Evolutionary conservation across 1,139 yeast genomes (phyloP).

Genomic region (Yamadazyma dushanensis): DNA sequence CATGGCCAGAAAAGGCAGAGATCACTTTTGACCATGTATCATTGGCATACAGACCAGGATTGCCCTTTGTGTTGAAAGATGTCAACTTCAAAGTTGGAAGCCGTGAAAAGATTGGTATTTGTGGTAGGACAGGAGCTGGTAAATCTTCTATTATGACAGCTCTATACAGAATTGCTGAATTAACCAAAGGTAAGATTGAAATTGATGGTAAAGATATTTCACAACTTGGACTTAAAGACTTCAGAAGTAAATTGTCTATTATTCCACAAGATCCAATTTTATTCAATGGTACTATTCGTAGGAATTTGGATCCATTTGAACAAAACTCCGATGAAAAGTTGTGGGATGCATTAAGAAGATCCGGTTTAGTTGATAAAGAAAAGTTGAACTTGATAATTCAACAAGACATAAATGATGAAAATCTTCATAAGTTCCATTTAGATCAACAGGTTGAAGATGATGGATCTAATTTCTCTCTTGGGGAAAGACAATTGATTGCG

Average conservation of each 20-base stretch:
- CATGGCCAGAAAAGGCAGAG: slow-evolving; percentile 48
- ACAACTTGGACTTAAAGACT: slow-evolving; percentile 67
- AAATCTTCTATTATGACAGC: slow-evolving; percentile 70
- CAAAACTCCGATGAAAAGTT: slow-evolving; percentile 29
- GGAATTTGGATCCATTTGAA: slow-evolving; percentile 69
- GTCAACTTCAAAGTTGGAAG: slow-evolving; percentile 48
- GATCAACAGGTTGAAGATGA: slow-evolving; percentile 50
- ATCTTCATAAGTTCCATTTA: slow-evolving; percentile 37
- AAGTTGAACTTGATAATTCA: slow-evolving; percentile 5
- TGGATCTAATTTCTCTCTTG: slow-evolving; percentile 52
- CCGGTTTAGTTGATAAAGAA: slow-evolving; percentile 22
- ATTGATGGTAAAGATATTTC: slow-evolving; percentile 63
- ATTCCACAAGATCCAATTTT: slow-evolving; percentile 93
- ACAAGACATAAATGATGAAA: slow-evolving; percentile 8
- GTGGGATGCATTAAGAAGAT: slow-evolving; percentile 30
- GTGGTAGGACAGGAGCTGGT: slow-evolving; percentile 85
- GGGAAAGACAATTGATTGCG: slow-evolving; percentile 54
- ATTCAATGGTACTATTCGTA: slow-evolving; percentile 77
- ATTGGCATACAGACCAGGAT: slow-evolving; percentile 71
- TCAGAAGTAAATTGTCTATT: slow-evolving; percentile 75
- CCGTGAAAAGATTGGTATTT: slow-evolving; percentile 68
- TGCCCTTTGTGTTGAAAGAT: slow-evolving; percentile 70
- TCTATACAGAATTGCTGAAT: slow-evolving; percentile 60
- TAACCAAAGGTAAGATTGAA: slow-evolving; percentile 48
- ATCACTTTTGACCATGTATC: slow-evolving; percentile 59